Conservation (phyloP, 352 stramenopile species). For the Blastocystis sp. region DNA sequence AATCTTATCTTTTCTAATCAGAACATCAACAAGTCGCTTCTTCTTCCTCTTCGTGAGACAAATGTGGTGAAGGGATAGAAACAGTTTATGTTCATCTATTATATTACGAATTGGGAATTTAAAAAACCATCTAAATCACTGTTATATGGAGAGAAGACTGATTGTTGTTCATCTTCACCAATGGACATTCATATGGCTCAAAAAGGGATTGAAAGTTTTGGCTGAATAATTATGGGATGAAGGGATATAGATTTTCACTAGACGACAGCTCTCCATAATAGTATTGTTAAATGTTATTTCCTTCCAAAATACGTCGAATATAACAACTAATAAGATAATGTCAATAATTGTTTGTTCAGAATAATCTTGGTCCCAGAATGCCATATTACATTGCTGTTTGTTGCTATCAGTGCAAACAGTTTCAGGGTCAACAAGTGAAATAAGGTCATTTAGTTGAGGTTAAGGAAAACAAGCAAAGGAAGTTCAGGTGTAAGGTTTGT, state of each 20-base stretch:
- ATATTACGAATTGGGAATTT: not conserved
- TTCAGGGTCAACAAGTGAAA: constrained; percentile 57
- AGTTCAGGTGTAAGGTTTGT: constrained; percentile 61
- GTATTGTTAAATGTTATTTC: not conserved
- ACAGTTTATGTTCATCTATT: not conserved
- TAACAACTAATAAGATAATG: not conserved
- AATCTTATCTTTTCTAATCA: not conserved
- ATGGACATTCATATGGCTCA: too few species aligned
- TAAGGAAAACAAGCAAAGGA: constrained; percentile 54
- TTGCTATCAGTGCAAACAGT: constrained; percentile 56
- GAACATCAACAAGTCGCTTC: not conserved
- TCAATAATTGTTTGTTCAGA: not conserved
- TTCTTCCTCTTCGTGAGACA: not conserved
- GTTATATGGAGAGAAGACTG: not conserved
- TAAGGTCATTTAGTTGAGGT: not conserved
- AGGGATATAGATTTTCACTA: not conserved
- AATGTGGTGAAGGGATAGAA: not conserved
- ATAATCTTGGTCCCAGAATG: not conserved
- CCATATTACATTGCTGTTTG: constrained; percentile 55
- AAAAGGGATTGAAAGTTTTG: too few species aligned
- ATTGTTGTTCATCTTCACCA: not conserved
- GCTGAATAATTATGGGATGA: too few species aligned
- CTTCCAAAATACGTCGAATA: not conserved
- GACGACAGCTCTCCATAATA: not conserved
- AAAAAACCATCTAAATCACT: too few species aligned